A percentile compares a stretch with the other conserved stretches of the same genome.
Conservation (phyloP, 2,329 filamentous ascomycete species). For the Colletotrichum sp. region DNA sequence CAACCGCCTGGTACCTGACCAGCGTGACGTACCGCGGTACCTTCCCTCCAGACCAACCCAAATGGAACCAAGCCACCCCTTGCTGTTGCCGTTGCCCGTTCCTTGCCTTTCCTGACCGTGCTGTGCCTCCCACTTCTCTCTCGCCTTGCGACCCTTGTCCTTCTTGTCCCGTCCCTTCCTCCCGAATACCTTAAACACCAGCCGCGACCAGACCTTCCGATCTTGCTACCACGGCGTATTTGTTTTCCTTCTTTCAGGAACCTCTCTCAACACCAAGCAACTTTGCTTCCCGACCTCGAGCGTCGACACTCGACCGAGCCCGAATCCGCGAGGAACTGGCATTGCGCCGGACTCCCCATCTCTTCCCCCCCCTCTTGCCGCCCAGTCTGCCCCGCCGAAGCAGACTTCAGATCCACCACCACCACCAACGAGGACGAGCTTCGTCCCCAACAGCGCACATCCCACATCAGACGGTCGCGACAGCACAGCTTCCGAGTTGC, state of each 20-base stretch:
- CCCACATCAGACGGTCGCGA: not conserved
- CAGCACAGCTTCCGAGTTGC: constrained; percentile 7
- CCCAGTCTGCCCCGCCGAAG: constrained; percentile 13
- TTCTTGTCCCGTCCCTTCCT: constrained; percentile 19
- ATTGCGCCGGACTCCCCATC: constrained; percentile 4
- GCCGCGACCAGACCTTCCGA: not conserved
- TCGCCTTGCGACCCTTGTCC: constrained; percentile 10
- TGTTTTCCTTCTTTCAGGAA: not conserved
- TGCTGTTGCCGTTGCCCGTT: not conserved
- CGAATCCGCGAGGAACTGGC: not conserved
- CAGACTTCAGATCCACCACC: not conserved
- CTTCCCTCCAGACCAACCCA: not conserved
- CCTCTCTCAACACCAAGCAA: not conserved
- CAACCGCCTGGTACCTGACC: not conserved
- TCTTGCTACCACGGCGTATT: not conserved
- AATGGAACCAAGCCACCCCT: not conserved
- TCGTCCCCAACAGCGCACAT: not conserved
- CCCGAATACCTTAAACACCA: constrained; percentile 19
- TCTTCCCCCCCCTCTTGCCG: not conserved
- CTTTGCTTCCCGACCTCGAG: not conserved
- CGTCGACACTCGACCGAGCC: not conserved
- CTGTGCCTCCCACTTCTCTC: not conserved
- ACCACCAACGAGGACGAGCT: not conserved
- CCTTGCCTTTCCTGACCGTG: constrained; percentile 1
- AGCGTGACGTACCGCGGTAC: not conserved